Percentiles rank a stretch among this genome's conserved stretches.
These are phyloP conservation scores for Fusarium sublunatum DNA, from an alignment of 2,329 filamentous ascomycete genomes.

Conservation along the genomic window DNA sequence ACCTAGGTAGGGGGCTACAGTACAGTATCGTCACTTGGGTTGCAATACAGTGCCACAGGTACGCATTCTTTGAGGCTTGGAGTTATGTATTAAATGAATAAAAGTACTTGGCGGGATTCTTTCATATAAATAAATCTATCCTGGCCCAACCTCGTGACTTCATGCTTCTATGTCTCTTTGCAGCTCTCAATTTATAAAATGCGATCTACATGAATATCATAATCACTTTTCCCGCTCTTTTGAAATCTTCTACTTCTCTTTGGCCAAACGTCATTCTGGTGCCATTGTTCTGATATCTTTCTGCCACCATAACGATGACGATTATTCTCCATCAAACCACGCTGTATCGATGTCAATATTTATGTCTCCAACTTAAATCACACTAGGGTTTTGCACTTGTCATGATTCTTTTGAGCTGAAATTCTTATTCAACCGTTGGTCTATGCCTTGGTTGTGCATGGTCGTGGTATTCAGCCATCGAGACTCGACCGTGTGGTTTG, in stretches of 20 bases:
- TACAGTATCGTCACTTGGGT: conserved; percentile 13
- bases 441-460: neutral
- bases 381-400: neutral
- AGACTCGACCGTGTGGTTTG: neutral
- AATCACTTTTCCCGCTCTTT: conserved; percentile 5
- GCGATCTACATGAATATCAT: conserved; percentile 9
- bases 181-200: neutral
- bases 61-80: neutral
- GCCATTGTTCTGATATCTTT: neutral
- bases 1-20: neutral
- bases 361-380: no score
- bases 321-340: no score
- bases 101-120: neutral
- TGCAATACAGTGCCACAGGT: conserved; percentile 9
- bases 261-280: neutral
- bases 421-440: neutral
- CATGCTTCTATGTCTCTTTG: neutral
- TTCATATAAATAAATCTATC: neutral
- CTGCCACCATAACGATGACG: no score
- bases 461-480: neutral
- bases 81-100: neutral
- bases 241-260: neutral
- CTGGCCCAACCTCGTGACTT: neutral
- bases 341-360: no score
- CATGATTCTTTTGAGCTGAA: neutral